Conservation (phyloP, 306 rosid genomes). For the Trichosanthes truncata region DNA sequence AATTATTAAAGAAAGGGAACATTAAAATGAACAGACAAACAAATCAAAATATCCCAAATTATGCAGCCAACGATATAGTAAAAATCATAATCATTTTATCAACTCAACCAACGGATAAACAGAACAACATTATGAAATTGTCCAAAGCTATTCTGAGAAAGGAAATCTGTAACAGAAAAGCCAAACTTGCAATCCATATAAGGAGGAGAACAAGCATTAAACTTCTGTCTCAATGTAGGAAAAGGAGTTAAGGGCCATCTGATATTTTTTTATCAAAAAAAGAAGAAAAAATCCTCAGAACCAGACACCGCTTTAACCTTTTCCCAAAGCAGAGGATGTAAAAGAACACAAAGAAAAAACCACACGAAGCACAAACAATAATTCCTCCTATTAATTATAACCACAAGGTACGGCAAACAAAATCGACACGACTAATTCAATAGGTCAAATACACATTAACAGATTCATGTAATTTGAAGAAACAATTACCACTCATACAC, state of each 20-base stretch:
- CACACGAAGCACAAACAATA: neutral
- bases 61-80: neutral
- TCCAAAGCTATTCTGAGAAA: neutral
- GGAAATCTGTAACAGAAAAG: slow-evolving; percentile 33
- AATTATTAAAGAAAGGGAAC: neutral
- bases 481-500: neutral
- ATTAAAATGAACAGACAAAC: neutral
- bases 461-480: neutral
- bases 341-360: neutral
- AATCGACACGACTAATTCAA: neutral
- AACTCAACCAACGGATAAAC: neutral
- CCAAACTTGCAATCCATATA: slow-evolving; percentile 51
- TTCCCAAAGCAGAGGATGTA: neutral
- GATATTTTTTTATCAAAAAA: neutral
- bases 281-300: neutral
- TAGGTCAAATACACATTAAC: neutral
- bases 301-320: slow-evolving; percentile 2
- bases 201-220: slow-evolving; percentile 36
- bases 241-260: slow-evolving; percentile 7
- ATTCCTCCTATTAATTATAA: neutral
- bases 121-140: neutral
- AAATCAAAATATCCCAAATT: neutral
- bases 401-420: neutral
- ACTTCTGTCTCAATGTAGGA: slow-evolving; percentile 28
- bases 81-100: neutral